Percentiles rank a stretch among this genome's conserved stretches.
phyloP scores from a whole-genome alignment of 768 basidiomycete genomes.

The Clitopilus hobsonii region DNA sequence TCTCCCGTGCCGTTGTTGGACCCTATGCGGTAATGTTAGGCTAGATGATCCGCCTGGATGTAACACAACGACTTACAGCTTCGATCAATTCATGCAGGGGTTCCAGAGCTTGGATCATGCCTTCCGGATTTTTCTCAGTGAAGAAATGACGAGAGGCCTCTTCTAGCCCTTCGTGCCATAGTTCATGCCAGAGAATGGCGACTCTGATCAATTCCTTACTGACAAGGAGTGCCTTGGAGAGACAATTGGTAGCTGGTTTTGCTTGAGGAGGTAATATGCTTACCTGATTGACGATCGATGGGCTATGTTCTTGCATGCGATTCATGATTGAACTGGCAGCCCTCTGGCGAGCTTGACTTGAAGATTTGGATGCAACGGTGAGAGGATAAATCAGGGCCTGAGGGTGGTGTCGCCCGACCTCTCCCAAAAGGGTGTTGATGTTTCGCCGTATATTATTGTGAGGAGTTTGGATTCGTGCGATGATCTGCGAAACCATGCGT shows the following conservation, averaged over 20 bases:
- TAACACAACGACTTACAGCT: constrained; percentile 54
- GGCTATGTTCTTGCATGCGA: constrained; percentile 89
- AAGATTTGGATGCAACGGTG: constrained; percentile 95
- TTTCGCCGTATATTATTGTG: constrained; percentile 81
- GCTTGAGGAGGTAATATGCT: constrained; percentile 2
- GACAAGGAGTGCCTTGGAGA: constrained; percentile 72
- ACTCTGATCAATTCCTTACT: constrained; percentile 94
- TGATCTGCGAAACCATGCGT: constrained; percentile 56
- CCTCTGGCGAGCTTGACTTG: constrained; percentile 72
- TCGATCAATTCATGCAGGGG: constrained; percentile 93
- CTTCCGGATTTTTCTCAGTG: constrained; percentile 94
- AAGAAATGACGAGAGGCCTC: constrained; percentile 96
- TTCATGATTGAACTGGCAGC: constrained; percentile 88
- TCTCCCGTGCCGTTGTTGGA: constrained; percentile 90
- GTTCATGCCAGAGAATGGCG: constrained; percentile 97
- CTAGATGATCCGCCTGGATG: too few relatives aligned
- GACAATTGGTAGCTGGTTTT: constrained; percentile 1
- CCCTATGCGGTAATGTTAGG: constrained; percentile 46
- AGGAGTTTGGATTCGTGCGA: constrained; percentile 96
- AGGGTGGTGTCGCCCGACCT: constrained; percentile 94
- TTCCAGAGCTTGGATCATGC: constrained; percentile 91
- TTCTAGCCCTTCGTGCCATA: constrained; percentile 98
- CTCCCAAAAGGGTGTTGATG: constrained; percentile 82
- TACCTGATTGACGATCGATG: constrained; percentile 82
- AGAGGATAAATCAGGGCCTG: constrained; percentile 95